Evolutionary conservation across 805 yeast genomes (phyloP), one percentile per base, ranked within the genome.

Genomic region (Spathaspora passalidarum): DNA sequence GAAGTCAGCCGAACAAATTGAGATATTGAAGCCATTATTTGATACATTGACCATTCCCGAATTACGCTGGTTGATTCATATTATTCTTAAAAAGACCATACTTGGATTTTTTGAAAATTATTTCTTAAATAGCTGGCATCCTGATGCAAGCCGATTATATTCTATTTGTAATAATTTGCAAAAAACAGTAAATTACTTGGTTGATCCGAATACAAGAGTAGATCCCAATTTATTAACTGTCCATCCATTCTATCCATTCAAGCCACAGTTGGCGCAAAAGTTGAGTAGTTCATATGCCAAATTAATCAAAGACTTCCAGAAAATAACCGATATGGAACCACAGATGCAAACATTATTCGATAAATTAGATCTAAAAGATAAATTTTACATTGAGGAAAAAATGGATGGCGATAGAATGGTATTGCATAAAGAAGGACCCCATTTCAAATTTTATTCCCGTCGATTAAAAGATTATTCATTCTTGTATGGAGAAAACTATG

Each of bases 381-480:
- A 61, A 38, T 88, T 89, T 56, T 76, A 74, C 43, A 80, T 92
- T 8, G 98, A 92, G 57, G 97, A 92, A 60, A 92, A 92, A 60
- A 76, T 90, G 67, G 97, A 92, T 63, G 99, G 98, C 2, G 97
- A 92, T 62, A 68, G 99, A 53, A 81, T 88, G 55, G 83, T 88
- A 44, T 53, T 90, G 39, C 99, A 92, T 60, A 79, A 81, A 67
- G 61, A 69, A 37, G 66, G 66, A 42, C 56, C 51, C 2, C 54
- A 53, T 4, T 78, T 77, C 58, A 70, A 69, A 49, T 84, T 74
- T 57, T 83, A 63, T 57, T 81, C 88, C 43, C 73, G 96, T 53
- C 76, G 81, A 40, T 86, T 86, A 7, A 80, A 80, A 43, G 96
- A 90, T 54, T 88, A 81, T 56, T 80, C 95, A 0, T 63, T 75